Conservation (phyloP, 176 grass and related monocot genomes). For the Metroxylon sagu region DNA sequence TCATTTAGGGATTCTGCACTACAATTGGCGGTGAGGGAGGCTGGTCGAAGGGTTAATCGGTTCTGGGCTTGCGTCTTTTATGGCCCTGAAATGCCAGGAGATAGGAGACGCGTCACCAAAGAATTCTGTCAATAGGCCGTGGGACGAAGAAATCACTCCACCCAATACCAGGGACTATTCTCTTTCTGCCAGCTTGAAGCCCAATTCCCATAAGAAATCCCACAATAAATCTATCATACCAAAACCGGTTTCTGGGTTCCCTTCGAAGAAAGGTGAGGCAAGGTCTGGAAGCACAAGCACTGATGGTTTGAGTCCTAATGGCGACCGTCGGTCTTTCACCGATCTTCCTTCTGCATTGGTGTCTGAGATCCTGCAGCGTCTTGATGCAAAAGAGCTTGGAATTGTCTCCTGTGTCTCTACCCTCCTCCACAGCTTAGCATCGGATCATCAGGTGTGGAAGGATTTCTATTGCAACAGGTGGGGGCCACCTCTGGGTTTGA, state of each 20-base stretch:
- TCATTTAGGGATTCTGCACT: slow-evolving; percentile 10
- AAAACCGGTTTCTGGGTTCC: slow-evolving; percentile 23
- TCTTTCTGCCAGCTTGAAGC: background rate
- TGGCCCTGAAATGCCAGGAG: slow-evolving; percentile 69
- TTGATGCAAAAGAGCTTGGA: slow-evolving; percentile 81
- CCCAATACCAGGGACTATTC: slow-evolving; percentile 1
- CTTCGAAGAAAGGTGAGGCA: slow-evolving; percentile 10
- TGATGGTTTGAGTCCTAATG: slow-evolving; percentile 10
- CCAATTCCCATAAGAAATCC: slow-evolving; percentile 21
- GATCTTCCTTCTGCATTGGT: slow-evolving; percentile 66
- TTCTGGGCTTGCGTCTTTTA: slow-evolving; percentile 41
- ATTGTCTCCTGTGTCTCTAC: slow-evolving; percentile 78
- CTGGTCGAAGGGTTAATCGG: slow-evolving; percentile 1
- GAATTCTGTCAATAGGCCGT: slow-evolving; percentile 19
- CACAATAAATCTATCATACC: slow-evolving; percentile 21
- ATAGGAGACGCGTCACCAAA: slow-evolving; percentile 35
- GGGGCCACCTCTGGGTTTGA: slow-evolving; percentile 27
- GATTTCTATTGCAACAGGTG: slow-evolving; percentile 82
- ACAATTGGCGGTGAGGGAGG: slow-evolving; percentile 4
- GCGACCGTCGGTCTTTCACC: slow-evolving; percentile 33
- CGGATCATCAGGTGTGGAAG: slow-evolving; percentile 91
- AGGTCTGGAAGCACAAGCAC: slow-evolving; percentile 21
- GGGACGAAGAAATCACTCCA: slow-evolving; percentile 22
- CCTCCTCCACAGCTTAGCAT: slow-evolving; percentile 51
- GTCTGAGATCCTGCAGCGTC: slow-evolving; percentile 65